Evolutionary conservation across 2,329 filamentous ascomycete species (phyloP), one percentile per base, ranked within the genome.

Genomic region (Aureobasidium melanogenum): DNA sequence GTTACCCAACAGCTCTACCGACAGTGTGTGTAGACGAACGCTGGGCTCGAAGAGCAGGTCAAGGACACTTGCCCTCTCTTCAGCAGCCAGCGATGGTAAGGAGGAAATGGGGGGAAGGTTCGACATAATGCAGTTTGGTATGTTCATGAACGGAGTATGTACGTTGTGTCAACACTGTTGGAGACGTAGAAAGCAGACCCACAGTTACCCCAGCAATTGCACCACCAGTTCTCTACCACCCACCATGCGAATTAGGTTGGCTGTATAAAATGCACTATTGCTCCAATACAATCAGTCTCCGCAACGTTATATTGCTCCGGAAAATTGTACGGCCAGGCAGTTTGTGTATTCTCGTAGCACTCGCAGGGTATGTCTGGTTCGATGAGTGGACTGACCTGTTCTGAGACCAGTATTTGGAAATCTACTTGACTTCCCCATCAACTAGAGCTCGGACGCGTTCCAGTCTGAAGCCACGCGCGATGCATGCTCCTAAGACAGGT

Each of bases 21-120:
- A 83, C 15, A 94, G 80, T 14, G 81, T 79, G 73, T 93, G 90
- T 1, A 97, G 84, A 55, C 86, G 83, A 0, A 82, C 77, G 59
- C 87, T 91, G 17, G 89, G 89, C 72, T 97, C 92, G 74, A 97
- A 96, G 63, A 96, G 85, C 3, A 86, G 80, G 74, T 95, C 89
- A 52, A 96, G 82, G 54, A 86, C 77, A 5, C 74, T 69, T 39
- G 78, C 79, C 61, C 88, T 81, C 22, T 81, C 76, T 30, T 78
- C 68, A 32, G 83, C 79, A 19, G 84, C 71, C 52, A 87, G 80
- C 50, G 76, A 74, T 28, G 80, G 76, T 41, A 95, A 76, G 15
- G 76, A 74, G 48, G 77, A 71, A 67, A 87, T 78, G 30, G 80
- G 71, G 14, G 88, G 88, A 7, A 94, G 79, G 46, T 70, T 68